These are phyloP conservation scores for Linanthus parryae DNA, from an alignment of 148 eudicot species.

Conservation along the genomic window DNA sequence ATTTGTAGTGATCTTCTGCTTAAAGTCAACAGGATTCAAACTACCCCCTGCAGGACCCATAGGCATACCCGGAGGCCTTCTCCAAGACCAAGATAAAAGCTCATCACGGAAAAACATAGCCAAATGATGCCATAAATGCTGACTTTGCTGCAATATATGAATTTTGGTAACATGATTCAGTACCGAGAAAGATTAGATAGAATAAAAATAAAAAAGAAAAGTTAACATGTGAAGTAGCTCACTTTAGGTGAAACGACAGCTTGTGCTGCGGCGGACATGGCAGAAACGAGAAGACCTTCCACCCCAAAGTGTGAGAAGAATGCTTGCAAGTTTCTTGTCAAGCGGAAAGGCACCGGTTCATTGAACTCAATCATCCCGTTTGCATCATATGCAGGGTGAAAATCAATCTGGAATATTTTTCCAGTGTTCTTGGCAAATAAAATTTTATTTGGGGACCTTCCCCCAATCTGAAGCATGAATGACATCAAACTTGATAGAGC, in stretches of 20 bases:
- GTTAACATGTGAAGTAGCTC: slow-evolving; percentile 10
- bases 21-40: slow-evolving; percentile 76
- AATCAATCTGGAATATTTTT: slow-evolving; percentile 92
- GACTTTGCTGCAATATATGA: slow-evolving; percentile 64
- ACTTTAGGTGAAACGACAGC: slow-evolving; percentile 93
- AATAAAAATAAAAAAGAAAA: background rate
- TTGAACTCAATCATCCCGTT: slow-evolving; percentile 95
- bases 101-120: slow-evolving; percentile 99
- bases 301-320: slow-evolving; percentile 98
- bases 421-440: slow-evolving; percentile 96
- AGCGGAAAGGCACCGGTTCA: slow-evolving; percentile 96
- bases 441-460: slow-evolving; percentile 94
- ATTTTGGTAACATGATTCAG: background rate
- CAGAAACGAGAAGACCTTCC: slow-evolving; percentile 88
- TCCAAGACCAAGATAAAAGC: slow-evolving; percentile 96
- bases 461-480: slow-evolving; percentile 91
- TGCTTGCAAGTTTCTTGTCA: slow-evolving; percentile 89
- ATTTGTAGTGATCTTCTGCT: slow-evolving; percentile 71
- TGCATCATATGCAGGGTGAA: slow-evolving; percentile 96
- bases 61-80: slow-evolving; percentile 91
- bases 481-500: slow-evolving; percentile 96
- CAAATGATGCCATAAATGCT: slow-evolving; percentile 91
- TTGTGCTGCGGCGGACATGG: slow-evolving; percentile 94
- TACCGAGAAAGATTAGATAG: background rate
- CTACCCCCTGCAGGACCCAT: slow-evolving; percentile 69